These are phyloP conservation scores for Ophiostoma pallidulum DNA, from an alignment of 2,329 filamentous ascomycete species.

Conservation along the genomic window DNA sequence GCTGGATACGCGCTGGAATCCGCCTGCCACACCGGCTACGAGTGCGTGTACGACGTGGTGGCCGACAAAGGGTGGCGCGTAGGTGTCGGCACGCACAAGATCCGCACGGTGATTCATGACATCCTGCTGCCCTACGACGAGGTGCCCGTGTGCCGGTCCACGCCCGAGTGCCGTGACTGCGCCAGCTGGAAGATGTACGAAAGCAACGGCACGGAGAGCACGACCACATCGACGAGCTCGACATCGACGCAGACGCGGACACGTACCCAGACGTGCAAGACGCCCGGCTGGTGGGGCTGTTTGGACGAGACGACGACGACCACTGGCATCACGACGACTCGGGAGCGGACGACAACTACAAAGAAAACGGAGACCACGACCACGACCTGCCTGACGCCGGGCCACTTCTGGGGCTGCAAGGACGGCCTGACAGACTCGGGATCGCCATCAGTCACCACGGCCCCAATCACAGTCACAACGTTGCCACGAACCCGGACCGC, in stretches of 20 bases:
- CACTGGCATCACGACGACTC: constrained; percentile 32
- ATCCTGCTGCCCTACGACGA: constrained; percentile 75
- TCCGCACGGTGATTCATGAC: constrained; percentile 77
- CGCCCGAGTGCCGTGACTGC: constrained; percentile 79
- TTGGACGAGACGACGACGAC: constrained; percentile 54
- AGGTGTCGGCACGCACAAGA: constrained; percentile 83
- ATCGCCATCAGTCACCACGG: constrained; percentile 27
- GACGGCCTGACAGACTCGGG: constrained; percentile 34
- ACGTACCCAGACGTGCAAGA: constrained; percentile 78
- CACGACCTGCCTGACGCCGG: constrained; percentile 51
- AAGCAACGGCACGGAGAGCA: constrained; percentile 76
- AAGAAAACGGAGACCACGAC: constrained; percentile 36
- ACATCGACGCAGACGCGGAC: constrained; percentile 54
- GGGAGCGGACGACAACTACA: constrained; percentile 43
- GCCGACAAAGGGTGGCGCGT: constrained; percentile 87
- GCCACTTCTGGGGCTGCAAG: constrained; percentile 56
- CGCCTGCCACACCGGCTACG: constrained; percentile 77
- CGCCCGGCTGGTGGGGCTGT: constrained; percentile 83
- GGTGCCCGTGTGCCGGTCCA: constrained; percentile 66
- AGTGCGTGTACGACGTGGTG: constrained; percentile 90
- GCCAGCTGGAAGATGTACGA: constrained; percentile 90
- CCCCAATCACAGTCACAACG: constrained; percentile 24
- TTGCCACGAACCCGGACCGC: constrained; percentile 2
- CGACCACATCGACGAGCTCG: constrained; percentile 42
- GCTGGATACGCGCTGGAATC: constrained; percentile 91